Base-by-base conservation (phyloP, 306 rosid species). In the Betula pendula region DNA sequence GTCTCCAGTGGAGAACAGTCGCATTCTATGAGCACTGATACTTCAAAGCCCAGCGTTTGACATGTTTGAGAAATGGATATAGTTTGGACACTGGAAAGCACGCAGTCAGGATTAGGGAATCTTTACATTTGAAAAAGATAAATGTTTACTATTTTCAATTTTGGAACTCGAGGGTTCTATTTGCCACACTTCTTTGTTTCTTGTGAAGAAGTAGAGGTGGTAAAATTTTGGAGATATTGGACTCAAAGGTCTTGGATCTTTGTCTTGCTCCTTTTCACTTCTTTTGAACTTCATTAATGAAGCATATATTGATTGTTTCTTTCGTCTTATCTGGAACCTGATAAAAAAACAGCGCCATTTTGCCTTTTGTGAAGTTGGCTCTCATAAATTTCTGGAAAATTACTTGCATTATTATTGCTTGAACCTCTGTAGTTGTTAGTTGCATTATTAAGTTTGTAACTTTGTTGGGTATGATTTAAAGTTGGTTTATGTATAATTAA, bases 371-470 rank as follows among this genome's bases (percentile, higher is more conserved):
- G 47, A 31, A 9, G 45, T 15, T 45, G 63, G 45, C 27, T 49
- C 75, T 50, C n/a, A 5, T 52, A 44, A 38, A 24, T 11, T 20
- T 12, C 48, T 22, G 20, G 76, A 38, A 80, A 15, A 59, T 68
- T 38, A 45, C 24, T 72, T 59, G 43, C 79, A 29, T 56, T 72
- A 48, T 77, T 72, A 3, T 25, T 81, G 81, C 74, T 77, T 76
- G 71, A 75, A 80, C 76, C 71, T 52, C 44, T 67, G 82, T 80
- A 31, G 22, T 73, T 71, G 43, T 25, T 45, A 20, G 79, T n/a
- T n/a, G n/a, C n/a, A n/a, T n/a, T n/a, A n/a, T n/a, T n/a, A n/a
- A n/a, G n/a, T n/a, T n/a, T n/a, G n/a, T n/a, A n/a, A n/a, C n/a
- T n/a, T n/a, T n/a, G n/a, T n/a, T n/a, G n/a, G n/a, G n/a, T n/a